Conservation (phyloP, 441 rosid genomes). For the Erodium texanum region DNA sequence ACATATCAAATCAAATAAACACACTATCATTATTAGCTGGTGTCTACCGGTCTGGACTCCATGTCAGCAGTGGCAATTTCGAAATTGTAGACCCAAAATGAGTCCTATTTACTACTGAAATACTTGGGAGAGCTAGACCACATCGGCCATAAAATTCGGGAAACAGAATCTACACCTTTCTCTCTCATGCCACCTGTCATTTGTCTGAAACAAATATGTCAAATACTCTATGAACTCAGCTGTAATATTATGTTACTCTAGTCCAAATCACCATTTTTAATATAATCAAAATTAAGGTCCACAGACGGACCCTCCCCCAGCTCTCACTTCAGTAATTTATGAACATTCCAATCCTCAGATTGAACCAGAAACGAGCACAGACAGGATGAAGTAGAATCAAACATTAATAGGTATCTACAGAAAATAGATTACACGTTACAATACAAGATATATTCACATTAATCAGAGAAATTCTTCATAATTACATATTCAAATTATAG, state of each 20-base stretch:
- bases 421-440: neutral
- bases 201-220: neutral
- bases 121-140: neutral
- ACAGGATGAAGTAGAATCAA: neutral
- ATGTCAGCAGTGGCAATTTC: neutral
- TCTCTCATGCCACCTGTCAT: neutral
- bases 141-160: neutral
- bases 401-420: neutral
- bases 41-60: neutral
- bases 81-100: too few relatives aligned
- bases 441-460: slow-evolving; percentile 4
- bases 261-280: too few relatives aligned
- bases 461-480: neutral
- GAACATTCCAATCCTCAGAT: neutral
- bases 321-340: neutral
- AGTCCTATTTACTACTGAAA: too few relatives aligned
- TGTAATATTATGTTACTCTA: too few relatives aligned
- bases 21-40: neutral
- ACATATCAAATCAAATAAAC: neutral
- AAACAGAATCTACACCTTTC: neutral
- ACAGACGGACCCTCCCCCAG: too few relatives aligned
- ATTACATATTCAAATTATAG: slow-evolving; percentile 6
- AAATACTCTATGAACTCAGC: too few relatives aligned
- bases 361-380: neutral
- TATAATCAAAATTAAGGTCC: too few relatives aligned